phyloP scores from a whole-genome alignment of 2,329 filamentous ascomycete species.

The Cytospora mali region DNA sequence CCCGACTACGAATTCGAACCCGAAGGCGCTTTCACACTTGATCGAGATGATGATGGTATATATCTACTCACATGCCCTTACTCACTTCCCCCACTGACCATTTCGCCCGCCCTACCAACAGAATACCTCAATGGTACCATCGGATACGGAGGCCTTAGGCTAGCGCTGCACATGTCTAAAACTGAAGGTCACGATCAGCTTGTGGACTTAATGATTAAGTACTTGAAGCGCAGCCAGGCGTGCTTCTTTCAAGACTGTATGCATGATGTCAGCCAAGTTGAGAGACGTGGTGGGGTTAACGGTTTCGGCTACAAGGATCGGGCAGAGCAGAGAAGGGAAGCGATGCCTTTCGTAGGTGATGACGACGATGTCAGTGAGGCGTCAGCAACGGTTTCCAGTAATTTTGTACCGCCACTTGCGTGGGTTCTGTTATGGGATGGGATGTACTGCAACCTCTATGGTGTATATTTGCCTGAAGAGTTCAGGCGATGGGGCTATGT shows the following conservation, averaged over 20 bases:
- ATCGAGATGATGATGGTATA: conserved; percentile 1
- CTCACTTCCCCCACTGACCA: conserved; percentile 4
- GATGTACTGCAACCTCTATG: conserved; percentile 28
- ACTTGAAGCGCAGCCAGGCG: neutral
- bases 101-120: neutral
- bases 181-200: conserved; percentile 31
- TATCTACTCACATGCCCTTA: neutral
- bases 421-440: conserved; percentile 30
- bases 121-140: conserved; percentile 15
- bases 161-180: conserved; percentile 13
- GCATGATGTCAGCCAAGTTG: no score
- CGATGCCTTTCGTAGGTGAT: conserved; percentile 14
- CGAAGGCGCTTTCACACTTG: neutral
- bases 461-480: conserved; percentile 25
- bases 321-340: conserved; percentile 9
- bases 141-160: neutral
- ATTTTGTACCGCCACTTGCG: conserved; percentile 25
- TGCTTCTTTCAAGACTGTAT: conserved; percentile 1
- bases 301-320: neutral
- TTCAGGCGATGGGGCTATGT: conserved; percentile 30
- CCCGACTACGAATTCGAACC: conserved; percentile 18
- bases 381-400: no score
- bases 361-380: no score
- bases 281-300: no score
- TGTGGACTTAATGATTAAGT: conserved; percentile 36